Base-by-base conservation (phyloP, 2,329 filamentous ascomycete species). In the Diaporthe vaccinii region DNA sequence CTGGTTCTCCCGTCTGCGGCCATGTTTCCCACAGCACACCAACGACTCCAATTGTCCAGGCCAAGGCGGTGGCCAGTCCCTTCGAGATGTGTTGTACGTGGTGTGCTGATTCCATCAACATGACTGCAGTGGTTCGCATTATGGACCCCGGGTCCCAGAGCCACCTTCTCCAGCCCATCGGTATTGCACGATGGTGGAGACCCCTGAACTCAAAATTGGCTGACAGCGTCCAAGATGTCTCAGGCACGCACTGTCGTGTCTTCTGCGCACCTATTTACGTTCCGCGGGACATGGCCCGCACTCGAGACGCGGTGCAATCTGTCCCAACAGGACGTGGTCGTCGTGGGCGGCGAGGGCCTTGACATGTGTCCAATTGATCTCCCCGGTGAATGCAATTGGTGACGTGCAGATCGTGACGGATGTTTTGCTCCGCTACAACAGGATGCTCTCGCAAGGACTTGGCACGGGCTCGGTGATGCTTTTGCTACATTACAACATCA, bases 401-500 rank as follows among this genome's bases (percentile, higher is more conserved):
- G 22, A 41, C 36, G 58, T 61, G 39, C 58, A 44, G 39, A 28
- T 62, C n/a, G 36, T 62, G 39, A 44, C 58, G 20, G 57, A 61
- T 25, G 28, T 62, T 17, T 28, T 3, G 15, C 46, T 25, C 59
- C 59, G 59, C 36, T 20, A 22, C 39, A 46, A 46, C 25, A 25
- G 3, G 3, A 2, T 65, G 15, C 59, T 14, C 39, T 7, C 39
- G 6, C n/a, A 31, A 8, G n/a, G 39, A 22, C 59, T 46, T 25
- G 39, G 59, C 59, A 61, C 31, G 59, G 15, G 22, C 41, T 49
- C 41, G 41, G 41, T n/a, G n/a, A 12, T 22, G 41, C 61, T 49
- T 65, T 41, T 62, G 59, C 39, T 65, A 49, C 61, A 34, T 34
- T 12, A 4, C 9, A 22, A 4, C 7, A 4, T 28, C 61, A 31